phyloP scores from a whole-genome alignment of 345 rosid species.

The Ceriops zippeliana region DNA sequence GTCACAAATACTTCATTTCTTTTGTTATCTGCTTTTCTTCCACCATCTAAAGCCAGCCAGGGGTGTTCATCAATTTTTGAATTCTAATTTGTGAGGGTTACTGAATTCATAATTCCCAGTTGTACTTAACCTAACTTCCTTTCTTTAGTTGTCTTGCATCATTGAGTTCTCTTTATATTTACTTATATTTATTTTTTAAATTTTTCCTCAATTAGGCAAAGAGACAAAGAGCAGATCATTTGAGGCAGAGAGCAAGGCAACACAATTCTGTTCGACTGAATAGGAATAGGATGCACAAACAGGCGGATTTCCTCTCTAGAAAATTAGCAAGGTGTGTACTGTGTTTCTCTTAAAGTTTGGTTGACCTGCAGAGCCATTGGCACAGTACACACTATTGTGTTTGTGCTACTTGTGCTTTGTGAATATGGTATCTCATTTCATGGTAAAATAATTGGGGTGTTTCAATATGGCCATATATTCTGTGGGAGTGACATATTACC shows the following conservation, averaged over 20 bases:
- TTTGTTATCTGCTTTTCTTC: background rate
- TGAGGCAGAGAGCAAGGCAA: slow-evolving; percentile 75
- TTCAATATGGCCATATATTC: too few relatives aligned
- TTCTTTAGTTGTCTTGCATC: too few relatives aligned
- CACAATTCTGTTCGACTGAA: slow-evolving; percentile 43
- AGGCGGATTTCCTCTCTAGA: slow-evolving; percentile 73
- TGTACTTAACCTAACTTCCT: too few relatives aligned
- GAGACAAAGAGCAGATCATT: slow-evolving; percentile 80
- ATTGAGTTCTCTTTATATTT: background rate
- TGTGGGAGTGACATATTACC: too few relatives aligned
- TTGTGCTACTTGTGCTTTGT: background rate
- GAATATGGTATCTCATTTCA: background rate
- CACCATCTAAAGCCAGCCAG: too few relatives aligned
- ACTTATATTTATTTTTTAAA: background rate
- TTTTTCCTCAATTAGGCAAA: slow-evolving; percentile 53
- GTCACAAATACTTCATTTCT: background rate
- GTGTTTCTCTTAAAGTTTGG: background rate
- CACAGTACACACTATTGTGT: background rate
- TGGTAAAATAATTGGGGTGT: background rate
- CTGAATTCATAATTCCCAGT: too few relatives aligned
- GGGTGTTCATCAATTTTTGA: too few relatives aligned
- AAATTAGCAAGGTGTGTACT: slow-evolving; percentile 66
- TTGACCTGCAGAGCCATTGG: background rate
- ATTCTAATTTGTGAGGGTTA: too few relatives aligned
- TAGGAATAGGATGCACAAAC: slow-evolving; percentile 54